Conservation (phyloP, 495 filamentous ascomycete species). For the Rostrohypoxylon terebratum region DNA sequence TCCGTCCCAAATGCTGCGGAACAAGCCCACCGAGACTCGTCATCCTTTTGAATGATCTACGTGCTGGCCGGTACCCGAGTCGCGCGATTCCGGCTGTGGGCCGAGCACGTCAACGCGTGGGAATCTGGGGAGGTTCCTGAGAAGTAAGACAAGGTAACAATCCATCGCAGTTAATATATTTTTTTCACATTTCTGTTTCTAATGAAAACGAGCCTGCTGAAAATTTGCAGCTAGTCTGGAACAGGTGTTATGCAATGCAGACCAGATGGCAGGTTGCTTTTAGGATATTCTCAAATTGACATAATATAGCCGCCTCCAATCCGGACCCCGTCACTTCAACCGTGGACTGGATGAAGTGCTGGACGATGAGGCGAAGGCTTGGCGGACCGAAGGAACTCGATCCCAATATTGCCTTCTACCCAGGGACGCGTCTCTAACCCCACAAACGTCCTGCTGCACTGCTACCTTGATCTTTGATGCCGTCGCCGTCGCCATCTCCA, state of each 20-base stretch:
- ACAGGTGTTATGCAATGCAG: conserved; percentile 44
- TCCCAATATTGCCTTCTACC: conserved; percentile 29
- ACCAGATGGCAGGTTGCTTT: conserved; percentile 48
- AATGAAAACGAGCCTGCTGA: conserved; percentile 11
- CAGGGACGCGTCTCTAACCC: conserved; percentile 35
- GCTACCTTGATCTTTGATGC: conserved; percentile 21
- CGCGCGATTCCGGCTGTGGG: conserved; percentile 37
- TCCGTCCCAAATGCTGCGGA: conserved; percentile 26
- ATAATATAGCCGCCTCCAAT: conserved; percentile 41
- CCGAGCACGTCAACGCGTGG: conserved; percentile 36
- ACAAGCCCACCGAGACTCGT: conserved; percentile 40
- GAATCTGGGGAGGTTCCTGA: conserved; percentile 46
- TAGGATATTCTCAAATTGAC: conserved; percentile 50
- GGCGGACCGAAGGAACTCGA: conserved; percentile 38
- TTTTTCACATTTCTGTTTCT: conserved; percentile 14
- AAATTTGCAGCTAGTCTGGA: conserved; percentile 32
- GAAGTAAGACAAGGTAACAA: conserved; percentile 41
- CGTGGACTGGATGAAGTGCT: conserved; percentile 34
- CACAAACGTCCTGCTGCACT: conserved; percentile 28
- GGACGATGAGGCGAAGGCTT: conserved; percentile 42
- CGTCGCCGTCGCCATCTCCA: background rate
- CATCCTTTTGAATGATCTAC: conserved; percentile 38
- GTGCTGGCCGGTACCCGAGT: conserved; percentile 21
- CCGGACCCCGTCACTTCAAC: conserved; percentile 34
- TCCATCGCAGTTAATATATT: conserved; percentile 50